Percentiles rank a stretch among this genome's conserved stretches.
Conservation (phyloP, 768 basidiomycete genomes). For the Dioszegia crocea region DNA sequence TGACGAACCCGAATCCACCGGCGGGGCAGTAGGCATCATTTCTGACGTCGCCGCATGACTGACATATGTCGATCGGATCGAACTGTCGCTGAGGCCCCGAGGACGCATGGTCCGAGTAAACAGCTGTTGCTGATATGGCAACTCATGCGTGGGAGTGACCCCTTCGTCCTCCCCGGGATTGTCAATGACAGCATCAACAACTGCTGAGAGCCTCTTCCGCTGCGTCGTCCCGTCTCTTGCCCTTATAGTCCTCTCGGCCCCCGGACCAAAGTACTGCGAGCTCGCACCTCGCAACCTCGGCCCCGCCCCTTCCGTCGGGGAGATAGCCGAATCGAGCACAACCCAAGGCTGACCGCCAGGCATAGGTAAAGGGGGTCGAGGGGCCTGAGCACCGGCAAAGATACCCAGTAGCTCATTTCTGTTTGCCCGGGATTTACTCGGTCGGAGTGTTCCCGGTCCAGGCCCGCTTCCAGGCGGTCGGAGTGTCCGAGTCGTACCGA, state of each 20-base stretch:
- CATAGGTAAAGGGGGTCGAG: slow-evolving; percentile 50
- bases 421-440: slow-evolving; percentile 33
- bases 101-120: slow-evolving; percentile 62
- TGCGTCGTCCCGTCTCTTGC: background rate
- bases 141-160: background rate
- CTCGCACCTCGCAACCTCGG: slow-evolving; percentile 21
- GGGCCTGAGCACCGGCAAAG: slow-evolving; percentile 79
- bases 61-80: slow-evolving; percentile 79
- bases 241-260: slow-evolving; percentile 7
- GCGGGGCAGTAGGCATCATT: background rate
- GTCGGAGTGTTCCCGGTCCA: slow-evolving; percentile 25
- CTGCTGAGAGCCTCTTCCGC: slow-evolving; percentile 23
- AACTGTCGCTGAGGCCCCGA: slow-evolving; percentile 85
- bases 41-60: slow-evolving; percentile 41
- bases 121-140: slow-evolving; percentile 53
- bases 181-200: slow-evolving; percentile 74
- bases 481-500: slow-evolving; percentile 9
- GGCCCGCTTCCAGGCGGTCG: slow-evolving; percentile 16
- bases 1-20: background rate
- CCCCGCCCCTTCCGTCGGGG: background rate
- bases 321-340: background rate
- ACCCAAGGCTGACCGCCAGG: slow-evolving; percentile 62
- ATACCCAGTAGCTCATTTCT: slow-evolving; percentile 65
- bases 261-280: slow-evolving; percentile 32
- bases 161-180: slow-evolving; percentile 38